Percentiles rank a stretch among this genome's conserved stretches.
Conservation (phyloP, 148 eudicot species). For the Camellia sinensis region DNA sequence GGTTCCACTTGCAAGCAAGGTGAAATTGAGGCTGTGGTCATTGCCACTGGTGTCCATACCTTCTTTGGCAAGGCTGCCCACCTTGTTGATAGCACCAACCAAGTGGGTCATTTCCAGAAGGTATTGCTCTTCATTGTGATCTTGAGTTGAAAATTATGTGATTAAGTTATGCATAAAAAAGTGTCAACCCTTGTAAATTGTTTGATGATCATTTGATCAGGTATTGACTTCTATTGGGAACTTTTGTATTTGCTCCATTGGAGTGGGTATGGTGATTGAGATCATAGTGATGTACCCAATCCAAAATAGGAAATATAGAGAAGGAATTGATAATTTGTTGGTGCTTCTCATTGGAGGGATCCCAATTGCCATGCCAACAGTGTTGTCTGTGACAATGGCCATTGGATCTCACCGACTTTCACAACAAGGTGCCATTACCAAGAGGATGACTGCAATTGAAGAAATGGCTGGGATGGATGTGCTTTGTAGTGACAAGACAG, state of each 20-base stretch:
- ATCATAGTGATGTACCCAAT: constrained; percentile 30
- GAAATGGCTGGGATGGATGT: constrained; percentile 46
- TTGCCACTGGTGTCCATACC: constrained; percentile 37
- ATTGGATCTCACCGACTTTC: constrained; percentile 33
- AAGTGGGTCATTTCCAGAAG: constrained; percentile 35
- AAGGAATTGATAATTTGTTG: constrained; percentile 30
- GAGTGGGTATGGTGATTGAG: constrained; percentile 24
- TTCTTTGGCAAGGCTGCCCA: constrained; percentile 43
- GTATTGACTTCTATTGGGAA: constrained; percentile 35
- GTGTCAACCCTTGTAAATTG: background rate
- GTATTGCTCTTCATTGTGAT: background rate
- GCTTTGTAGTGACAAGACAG: constrained; percentile 37
- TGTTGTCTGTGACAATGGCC: constrained; percentile 35
- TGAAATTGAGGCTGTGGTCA: constrained; percentile 36
- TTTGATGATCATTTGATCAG: background rate
- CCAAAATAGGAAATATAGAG: constrained; percentile 26
- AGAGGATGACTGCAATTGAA: constrained; percentile 41
- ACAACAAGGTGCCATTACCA: constrained; percentile 37
- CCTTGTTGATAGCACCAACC: constrained; percentile 32
- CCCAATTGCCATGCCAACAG: constrained; percentile 40
- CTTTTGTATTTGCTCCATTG: constrained; percentile 38
- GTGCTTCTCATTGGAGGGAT: constrained; percentile 37
- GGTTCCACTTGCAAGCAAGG: constrained; percentile 40
- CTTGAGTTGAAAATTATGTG: background rate
- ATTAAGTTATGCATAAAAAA: background rate